Conservation (phyloP, 108 stramenopile species). For the Heterococcus sp. region DNA sequence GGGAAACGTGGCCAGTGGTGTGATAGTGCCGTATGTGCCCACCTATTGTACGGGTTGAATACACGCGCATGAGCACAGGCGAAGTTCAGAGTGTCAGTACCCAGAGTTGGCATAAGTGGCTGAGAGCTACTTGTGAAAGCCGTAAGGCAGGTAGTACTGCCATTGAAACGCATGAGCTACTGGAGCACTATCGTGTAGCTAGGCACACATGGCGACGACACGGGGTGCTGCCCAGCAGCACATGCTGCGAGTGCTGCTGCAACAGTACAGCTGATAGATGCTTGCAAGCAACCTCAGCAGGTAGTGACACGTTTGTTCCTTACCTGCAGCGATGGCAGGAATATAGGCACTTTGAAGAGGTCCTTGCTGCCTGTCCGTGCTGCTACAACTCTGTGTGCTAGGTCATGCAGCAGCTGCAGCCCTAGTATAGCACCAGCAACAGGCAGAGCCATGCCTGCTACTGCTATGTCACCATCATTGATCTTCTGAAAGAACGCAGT, state of each 20-base stretch:
- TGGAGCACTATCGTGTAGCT: too few species aligned
- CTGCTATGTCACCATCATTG: conserved; percentile 23
- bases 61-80: neutral
- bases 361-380: conserved; percentile 5
- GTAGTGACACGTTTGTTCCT: too few species aligned
- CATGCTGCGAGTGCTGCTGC: too few species aligned
- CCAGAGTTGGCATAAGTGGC: neutral
- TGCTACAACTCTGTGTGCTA: conserved; percentile 10
- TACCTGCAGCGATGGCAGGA: conserved; percentile 40
- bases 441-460: conserved; percentile 18
- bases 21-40: conserved; percentile 29
- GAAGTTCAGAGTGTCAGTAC: neutral
- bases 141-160: neutral
- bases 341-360: conserved; percentile 28
- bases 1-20: conserved; percentile 34
- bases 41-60: conserved; percentile 1
- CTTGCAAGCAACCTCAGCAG: too few species aligned
- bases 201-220: too few species aligned
- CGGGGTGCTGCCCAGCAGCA: too few species aligned
- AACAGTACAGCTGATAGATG: too few species aligned
- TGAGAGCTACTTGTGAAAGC: neutral
- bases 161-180: neutral
- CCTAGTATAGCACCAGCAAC: conserved; percentile 20
- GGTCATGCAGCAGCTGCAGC: conserved; percentile 32
- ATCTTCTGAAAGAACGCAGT: conserved; percentile 31